Conservation (phyloP, 495 filamentous ascomycete species). For the Aspergillus hancockii region DNA sequence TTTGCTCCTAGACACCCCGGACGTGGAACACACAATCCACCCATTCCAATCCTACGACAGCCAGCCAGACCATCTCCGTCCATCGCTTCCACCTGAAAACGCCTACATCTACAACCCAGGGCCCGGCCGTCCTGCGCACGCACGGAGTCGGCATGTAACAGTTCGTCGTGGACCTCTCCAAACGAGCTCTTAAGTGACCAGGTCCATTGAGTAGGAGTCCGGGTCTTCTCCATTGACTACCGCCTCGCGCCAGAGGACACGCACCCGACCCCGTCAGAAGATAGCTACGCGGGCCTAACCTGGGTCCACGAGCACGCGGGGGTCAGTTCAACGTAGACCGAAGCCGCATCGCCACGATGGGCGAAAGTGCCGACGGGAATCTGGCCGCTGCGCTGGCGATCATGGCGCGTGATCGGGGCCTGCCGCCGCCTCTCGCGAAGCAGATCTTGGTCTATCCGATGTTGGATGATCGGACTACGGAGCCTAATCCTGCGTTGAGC, state of each 20-base stretch:
- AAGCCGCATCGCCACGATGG: constrained; percentile 59
- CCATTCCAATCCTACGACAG: constrained; percentile 20
- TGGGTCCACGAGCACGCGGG: constrained; percentile 43
- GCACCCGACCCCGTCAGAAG: constrained; percentile 31
- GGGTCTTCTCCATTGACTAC: constrained; percentile 36
- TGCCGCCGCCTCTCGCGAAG: constrained; percentile 39
- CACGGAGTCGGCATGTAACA: constrained; percentile 28
- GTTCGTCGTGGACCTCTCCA: constrained; percentile 12
- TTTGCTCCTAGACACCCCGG: constrained; percentile 13
- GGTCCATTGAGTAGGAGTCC: constrained; percentile 16
- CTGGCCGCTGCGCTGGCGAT: constrained; percentile 42
- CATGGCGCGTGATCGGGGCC: constrained; percentile 44
- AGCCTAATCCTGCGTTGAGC: constrained; percentile 14
- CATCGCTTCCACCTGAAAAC: constrained; percentile 15
- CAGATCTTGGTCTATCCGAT: constrained; percentile 53
- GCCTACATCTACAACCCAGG: constrained; percentile 4
- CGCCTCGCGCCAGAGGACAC: constrained; percentile 38
- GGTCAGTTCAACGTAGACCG: constrained; percentile 51
- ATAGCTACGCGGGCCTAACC: constrained; percentile 42
- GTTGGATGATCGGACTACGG: constrained; percentile 38
- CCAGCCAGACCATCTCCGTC: constrained; percentile 13
- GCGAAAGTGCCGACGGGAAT: constrained; percentile 62
- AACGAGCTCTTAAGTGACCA: constrained; percentile 6
- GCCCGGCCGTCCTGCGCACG: constrained; percentile 19
- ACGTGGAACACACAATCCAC: constrained; percentile 17